Evolutionary conservation across 768 basidiomycete species (phyloP).

Genomic region (Calvatia gigantea): DNA sequence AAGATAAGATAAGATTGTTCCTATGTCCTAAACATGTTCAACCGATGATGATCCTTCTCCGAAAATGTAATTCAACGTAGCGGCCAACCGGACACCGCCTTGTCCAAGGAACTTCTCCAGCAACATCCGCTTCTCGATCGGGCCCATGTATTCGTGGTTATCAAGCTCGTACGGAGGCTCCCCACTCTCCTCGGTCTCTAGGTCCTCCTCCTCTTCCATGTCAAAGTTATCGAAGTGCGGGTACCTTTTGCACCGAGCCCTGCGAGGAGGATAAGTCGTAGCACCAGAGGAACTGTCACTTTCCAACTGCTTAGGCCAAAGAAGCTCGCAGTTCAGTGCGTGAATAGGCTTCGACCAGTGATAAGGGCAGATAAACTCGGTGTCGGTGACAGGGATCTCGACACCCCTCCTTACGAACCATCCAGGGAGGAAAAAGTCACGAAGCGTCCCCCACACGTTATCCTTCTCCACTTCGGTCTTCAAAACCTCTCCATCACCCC

Average conservation of each 20-base stretch:
- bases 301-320: conserved; percentile 76
- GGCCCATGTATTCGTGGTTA: conserved; percentile 74
- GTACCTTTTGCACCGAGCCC: conserved; percentile 2
- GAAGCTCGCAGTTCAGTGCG: conserved; percentile 74
- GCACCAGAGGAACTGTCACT: not conserved
- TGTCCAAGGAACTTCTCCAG: conserved; percentile 82
- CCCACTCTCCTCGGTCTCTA: not conserved
- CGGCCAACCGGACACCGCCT: conserved; percentile 82
- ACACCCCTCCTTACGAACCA: conserved; percentile 15
- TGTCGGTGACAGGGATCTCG: conserved; percentile 24
- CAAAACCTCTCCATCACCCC: not conserved
- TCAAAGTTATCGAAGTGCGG: not conserved
- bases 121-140: conserved; percentile 61
- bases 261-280: not conserved
- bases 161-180: conserved; percentile 54
- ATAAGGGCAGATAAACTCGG: conserved; percentile 61
- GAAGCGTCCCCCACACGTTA: not conserved
- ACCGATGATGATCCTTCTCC: conserved; percentile 12
- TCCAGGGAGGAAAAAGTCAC: conserved; percentile 9
- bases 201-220: not conserved
- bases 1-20: conserved; percentile 15
- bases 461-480: not conserved
- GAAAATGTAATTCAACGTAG: conserved; percentile 75
- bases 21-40: not conserved
- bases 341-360: conserved; percentile 75